These are phyloP conservation scores for Carallia pectinifolia DNA, from an alignment of 345 rosid species.

Conservation along the genomic window DNA sequence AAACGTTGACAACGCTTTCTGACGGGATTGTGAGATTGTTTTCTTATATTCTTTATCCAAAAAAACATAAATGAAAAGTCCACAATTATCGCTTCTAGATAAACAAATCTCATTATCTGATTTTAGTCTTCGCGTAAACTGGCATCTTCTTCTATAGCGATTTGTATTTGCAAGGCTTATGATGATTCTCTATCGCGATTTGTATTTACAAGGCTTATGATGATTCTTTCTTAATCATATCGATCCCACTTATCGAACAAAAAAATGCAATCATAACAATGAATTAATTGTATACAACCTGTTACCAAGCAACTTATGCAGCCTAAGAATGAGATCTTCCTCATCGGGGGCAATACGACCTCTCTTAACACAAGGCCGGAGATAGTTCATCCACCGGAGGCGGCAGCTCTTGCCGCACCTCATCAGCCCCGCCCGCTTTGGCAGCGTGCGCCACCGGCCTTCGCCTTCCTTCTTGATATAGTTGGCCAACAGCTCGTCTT, in stretches of 20 bases:
- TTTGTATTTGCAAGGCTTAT: no score
- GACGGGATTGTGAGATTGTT: no score
- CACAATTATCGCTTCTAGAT: background rate
- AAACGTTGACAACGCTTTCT: background rate
- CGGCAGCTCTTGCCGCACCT: slow-evolving; percentile 76
- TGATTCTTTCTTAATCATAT: no score
- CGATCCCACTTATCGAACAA: no score
- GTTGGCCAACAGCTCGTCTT: slow-evolving; percentile 47
- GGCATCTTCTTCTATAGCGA: no score
- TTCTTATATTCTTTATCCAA: no score
- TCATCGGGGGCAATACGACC: slow-evolving; percentile 65
- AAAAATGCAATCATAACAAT: no score
- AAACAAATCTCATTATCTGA: no score
- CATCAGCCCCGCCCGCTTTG: slow-evolving; percentile 54
- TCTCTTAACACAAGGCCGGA: slow-evolving; percentile 57
- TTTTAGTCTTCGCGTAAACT: no score
- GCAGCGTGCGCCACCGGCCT: slow-evolving; percentile 62
- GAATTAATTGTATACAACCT: slow-evolving; percentile 20
- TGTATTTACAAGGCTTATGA: no score
- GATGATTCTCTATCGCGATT: no score
- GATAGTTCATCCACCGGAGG: slow-evolving; percentile 72
- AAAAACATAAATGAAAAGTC: background rate
- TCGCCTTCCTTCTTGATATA: slow-evolving; percentile 55
- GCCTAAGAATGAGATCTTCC: slow-evolving; percentile 66
- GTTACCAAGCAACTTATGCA: slow-evolving; percentile 64